phyloP scores from a whole-genome alignment of 345 rosid species.

The Bretschneidera sinensis region DNA sequence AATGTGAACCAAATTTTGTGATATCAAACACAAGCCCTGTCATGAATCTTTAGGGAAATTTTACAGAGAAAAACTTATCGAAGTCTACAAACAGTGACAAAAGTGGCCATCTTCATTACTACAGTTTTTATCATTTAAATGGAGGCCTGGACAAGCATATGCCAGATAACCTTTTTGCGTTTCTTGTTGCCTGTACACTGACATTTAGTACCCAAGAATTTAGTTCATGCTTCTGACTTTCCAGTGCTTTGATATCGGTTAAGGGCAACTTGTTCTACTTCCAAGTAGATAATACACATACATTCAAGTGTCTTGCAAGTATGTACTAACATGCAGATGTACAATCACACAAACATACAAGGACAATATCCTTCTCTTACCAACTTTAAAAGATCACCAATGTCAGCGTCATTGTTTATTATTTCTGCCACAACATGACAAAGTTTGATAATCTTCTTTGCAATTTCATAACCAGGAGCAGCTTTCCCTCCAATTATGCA shows the following conservation, averaged over 20 bases:
- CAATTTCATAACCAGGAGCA: conserved; percentile 48
- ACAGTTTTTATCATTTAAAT: too few relatives aligned
- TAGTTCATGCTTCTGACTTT: too few relatives aligned
- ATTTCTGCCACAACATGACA: conserved; percentile 42
- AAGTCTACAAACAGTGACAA: too few relatives aligned
- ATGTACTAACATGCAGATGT: neutral
- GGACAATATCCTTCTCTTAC: conserved; percentile 15
- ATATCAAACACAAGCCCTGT: too few relatives aligned
- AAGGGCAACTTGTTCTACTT: conserved; percentile 6
- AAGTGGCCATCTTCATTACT: too few relatives aligned
- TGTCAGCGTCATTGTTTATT: conserved; percentile 38
- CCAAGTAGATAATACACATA: neutral
- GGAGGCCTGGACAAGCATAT: too few relatives aligned
- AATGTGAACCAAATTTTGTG: too few relatives aligned
- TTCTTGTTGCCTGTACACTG: too few relatives aligned
- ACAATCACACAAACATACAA: neutral
- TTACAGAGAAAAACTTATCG: too few relatives aligned
- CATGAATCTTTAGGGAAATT: too few relatives aligned
- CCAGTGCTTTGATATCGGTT: neutral
- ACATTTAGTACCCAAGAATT: too few relatives aligned
- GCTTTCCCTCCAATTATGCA: conserved; percentile 53
- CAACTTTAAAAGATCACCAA: conserved; percentile 45
- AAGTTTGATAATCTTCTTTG: conserved; percentile 44
- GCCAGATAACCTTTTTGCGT: too few relatives aligned
- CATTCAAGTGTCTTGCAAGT: neutral